phyloP scores from a whole-genome alignment of 2,329 filamentous ascomycete species.

The Sclerotinia glacialis region DNA sequence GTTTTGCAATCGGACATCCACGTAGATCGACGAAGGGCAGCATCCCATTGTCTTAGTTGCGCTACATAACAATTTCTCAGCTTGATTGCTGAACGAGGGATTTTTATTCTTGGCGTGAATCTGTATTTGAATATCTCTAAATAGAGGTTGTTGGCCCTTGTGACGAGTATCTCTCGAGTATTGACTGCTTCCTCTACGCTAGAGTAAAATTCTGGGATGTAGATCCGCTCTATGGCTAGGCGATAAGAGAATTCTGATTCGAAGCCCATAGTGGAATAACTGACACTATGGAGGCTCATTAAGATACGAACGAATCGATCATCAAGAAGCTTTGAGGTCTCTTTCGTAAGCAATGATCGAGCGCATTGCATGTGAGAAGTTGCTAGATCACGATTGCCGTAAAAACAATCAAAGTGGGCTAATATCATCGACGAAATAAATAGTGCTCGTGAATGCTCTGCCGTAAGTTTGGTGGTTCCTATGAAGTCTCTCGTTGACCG shows the following conservation, averaged over 20 bases:
- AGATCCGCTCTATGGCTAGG: conserved; percentile 34
- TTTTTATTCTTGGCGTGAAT: conserved; percentile 39
- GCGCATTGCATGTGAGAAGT: conserved; percentile 51
- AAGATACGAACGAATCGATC: conserved; percentile 60
- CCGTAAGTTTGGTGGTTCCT: conserved; percentile 5
- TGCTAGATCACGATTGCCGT: conserved; percentile 51
- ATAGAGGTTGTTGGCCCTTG: conserved; percentile 44
- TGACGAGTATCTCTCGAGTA: conserved; percentile 33
- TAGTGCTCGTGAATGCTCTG: conserved; percentile 21
- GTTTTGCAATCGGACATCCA: background rate
- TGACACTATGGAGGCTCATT: conserved; percentile 55
- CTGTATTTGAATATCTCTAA: conserved; percentile 27
- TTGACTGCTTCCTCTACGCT: conserved; percentile 34
- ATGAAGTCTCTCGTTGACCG: conserved; percentile 31
- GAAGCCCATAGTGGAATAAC: conserved; percentile 26
- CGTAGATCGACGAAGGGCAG: conserved; percentile 10
- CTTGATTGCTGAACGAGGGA: conserved; percentile 19
- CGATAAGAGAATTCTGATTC: conserved; percentile 60
- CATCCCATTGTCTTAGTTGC: conserved; percentile 15
- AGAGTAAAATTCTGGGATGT: conserved; percentile 41
- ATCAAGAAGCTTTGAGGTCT: conserved; percentile 40
- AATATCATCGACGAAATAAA: conserved; percentile 32
- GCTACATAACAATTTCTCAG: conserved; percentile 15
- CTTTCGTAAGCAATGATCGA: conserved; percentile 31
- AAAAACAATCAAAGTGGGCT: conserved; percentile 34